Evolutionary conservation across 331 rosid genomes (phyloP).

Genomic region (Erythrophleum ivorense): DNA sequence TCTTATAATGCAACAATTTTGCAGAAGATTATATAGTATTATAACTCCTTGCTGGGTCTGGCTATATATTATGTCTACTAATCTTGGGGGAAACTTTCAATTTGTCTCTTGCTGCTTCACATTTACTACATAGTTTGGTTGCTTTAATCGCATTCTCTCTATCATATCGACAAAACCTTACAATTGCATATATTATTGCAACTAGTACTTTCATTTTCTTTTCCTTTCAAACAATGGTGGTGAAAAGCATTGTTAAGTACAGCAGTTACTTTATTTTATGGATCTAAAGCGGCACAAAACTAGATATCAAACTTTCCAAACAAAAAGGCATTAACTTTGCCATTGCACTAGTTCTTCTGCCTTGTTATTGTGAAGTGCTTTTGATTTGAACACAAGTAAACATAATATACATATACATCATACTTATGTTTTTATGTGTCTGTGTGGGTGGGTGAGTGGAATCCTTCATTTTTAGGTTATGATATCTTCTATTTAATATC

Average conservation of each 20-base stretch:
- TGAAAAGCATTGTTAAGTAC: background rate
- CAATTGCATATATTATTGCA: slow-evolving; percentile 1
- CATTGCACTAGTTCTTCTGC: slow-evolving; percentile 4
- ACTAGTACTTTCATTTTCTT: background rate
- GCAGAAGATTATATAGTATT: background rate
- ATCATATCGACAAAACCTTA: background rate
- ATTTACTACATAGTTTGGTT: slow-evolving; percentile 22
- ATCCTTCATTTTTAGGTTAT: slow-evolving; percentile 2
- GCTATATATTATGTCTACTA: background rate
- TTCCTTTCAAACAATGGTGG: background rate
- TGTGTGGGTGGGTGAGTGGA: background rate
- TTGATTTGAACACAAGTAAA: background rate
- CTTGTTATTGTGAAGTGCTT: background rate
- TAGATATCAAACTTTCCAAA: background rate
- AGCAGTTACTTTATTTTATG: background rate
- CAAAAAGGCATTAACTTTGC: background rate
- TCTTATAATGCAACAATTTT: background rate
- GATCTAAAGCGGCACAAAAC: background rate
- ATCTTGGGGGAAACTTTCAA: slow-evolving; percentile 4
- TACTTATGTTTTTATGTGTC: background rate
- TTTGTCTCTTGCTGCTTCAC: slow-evolving; percentile 9
- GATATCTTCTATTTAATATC: slow-evolving; percentile 18
- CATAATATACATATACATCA: no score
- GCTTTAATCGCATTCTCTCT: background rate
- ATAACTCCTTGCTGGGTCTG: background rate